Evolutionary conservation across 1,284 basidiomycete genomes (phyloP).

Genomic region (Erythrobasidium hasegawianum): DNA sequence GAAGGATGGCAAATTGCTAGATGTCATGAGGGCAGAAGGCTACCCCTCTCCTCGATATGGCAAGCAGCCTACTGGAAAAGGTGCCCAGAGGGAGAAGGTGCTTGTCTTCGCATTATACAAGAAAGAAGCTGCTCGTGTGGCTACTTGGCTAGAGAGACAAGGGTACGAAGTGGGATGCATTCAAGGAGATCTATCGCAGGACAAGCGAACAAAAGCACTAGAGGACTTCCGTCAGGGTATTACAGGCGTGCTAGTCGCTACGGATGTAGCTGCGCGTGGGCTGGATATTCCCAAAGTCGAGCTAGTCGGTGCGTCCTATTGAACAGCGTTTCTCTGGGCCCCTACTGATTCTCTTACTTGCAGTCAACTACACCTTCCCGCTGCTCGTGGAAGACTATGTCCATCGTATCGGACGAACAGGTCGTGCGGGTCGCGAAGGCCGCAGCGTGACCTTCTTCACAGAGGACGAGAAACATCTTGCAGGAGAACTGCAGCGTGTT

Average conservation of each 20-base stretch:
- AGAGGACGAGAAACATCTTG: constrained; percentile 51
- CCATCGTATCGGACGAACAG: constrained; percentile 93
- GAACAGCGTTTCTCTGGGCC: not conserved
- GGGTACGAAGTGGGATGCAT: constrained; percentile 71
- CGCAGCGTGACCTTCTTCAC: constrained; percentile 86
- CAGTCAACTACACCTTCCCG: constrained; percentile 87
- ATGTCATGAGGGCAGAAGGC: constrained; percentile 41
- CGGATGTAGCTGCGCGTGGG: constrained; percentile 90
- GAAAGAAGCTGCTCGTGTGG: constrained; percentile 88
- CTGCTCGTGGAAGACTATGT: constrained; percentile 89
- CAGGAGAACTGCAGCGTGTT: constrained; percentile 85
- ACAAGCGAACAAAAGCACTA: constrained; percentile 76
- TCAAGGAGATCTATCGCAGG: constrained; percentile 71
- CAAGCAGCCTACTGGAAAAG: constrained; percentile 28
- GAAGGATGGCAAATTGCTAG: constrained; percentile 65
- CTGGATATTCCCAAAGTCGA: constrained; percentile 96
- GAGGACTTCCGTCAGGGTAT: constrained; percentile 84
- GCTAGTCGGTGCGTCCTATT: constrained; percentile 50
- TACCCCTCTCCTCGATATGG: constrained; percentile 16
- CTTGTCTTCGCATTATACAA: constrained; percentile 97
- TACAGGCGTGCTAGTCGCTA: constrained; percentile 85
- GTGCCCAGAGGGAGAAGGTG: constrained; percentile 59
- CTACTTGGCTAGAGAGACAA: constrained; percentile 69
- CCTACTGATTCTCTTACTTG: constrained; percentile 10
- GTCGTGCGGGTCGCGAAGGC: constrained; percentile 84